Base-by-base conservation (phyloP, 148 eudicot species). In the Pharnaceum exiguum region DNA sequence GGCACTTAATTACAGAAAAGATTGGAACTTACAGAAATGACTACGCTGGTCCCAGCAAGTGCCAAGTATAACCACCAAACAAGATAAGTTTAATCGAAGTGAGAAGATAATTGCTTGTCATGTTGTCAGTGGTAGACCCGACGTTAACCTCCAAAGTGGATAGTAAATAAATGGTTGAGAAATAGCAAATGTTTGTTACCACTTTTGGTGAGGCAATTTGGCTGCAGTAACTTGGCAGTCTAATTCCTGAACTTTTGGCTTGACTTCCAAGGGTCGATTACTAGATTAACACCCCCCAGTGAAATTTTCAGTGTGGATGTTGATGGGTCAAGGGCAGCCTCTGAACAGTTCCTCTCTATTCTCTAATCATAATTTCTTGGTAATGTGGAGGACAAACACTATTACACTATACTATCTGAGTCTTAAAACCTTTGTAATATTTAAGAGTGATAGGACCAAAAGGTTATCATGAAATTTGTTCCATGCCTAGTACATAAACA, bases 221-320 rank as follows among this genome's bases (percentile, higher is more conserved):
- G 22, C 40, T 32, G 24, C 31, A 60, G 55, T 61, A 60, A 46
- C 61, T 52, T 69, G 46, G 51, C 24, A 31, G 23, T 50, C 27
- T 45, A 44, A 42, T 39, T 26, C 51, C 53, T 60, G n/a, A 43
- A 67, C 46, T 58, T 67, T 31, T 58, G 46, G 62, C 53, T 57
- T 64, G 57, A 60, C 61, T 51, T 17, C n/a, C 31, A 57, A 42
- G 43, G 35, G 60, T 37, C 37, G 55, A 61, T 25, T 51, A 31
- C 59, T 19, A 70, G 65, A 71, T 23, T 46, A 60, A 46, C 33
- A 51, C 50, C n/a, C n/a, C n/a, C n/a, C n/a, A n/a, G n/a, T 26
- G 30, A 48, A 42, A 61, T 68, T 65, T 72, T 78, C 80, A 66
- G 80, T 60, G 78, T 62, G 28, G 83, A 82, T 75, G 77, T 67